Conservation (phyloP, 768 basidiomycete genomes). For the Trametes gibbosa region DNA sequence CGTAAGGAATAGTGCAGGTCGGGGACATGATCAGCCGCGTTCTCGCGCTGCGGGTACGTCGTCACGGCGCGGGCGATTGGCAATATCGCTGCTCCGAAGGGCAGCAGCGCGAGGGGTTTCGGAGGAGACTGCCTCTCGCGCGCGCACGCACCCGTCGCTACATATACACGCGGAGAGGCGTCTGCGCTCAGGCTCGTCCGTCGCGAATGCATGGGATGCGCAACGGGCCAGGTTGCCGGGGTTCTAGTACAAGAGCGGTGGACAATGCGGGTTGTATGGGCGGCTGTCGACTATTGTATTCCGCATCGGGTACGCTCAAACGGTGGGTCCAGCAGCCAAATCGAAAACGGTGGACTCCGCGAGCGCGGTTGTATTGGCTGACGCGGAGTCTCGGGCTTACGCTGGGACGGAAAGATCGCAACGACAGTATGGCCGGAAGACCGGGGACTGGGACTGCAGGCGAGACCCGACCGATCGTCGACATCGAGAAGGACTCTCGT, state of each 20-base stretch:
- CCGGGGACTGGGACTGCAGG: background rate
- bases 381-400: background rate
- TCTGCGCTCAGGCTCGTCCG: background rate
- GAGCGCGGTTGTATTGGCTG: background rate
- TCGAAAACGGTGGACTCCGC: constrained; percentile 6
- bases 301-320: constrained; percentile 16
- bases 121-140: background rate
- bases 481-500: constrained; percentile 1
- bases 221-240: constrained; percentile 4
- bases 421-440: background rate
- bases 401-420: background rate
- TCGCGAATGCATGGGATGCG: background rate
- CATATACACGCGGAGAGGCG: constrained; percentile 9
- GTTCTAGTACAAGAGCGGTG: constrained; percentile 1
- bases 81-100: too few species aligned
- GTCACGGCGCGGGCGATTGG: too few species aligned
- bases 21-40: constrained; percentile 33
- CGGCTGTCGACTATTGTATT: constrained; percentile 21
- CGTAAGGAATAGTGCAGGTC: constrained; percentile 50
- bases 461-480: background rate
- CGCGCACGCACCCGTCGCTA: background rate
- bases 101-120: background rate
- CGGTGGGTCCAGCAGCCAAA: background rate
- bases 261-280: constrained; percentile 11
- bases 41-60: background rate